These are phyloP conservation scores for Tilletia indica DNA, from an alignment of 1,284 basidiomycete genomes.

Conservation along the genomic window DNA sequence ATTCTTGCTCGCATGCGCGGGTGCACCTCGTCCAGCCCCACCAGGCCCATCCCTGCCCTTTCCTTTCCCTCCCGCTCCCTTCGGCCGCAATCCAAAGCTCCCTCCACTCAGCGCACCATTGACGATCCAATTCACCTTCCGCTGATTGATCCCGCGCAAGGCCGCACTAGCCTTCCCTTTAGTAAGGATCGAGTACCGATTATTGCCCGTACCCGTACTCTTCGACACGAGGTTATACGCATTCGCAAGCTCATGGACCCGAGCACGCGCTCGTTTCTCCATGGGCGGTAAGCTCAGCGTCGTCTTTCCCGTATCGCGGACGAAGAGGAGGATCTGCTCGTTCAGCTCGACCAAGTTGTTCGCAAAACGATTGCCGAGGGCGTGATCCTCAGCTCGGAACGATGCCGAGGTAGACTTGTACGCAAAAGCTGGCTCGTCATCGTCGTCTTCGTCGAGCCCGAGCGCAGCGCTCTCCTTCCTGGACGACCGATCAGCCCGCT, in stretches of 20 bases:
- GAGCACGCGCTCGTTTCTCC: slow-evolving; percentile 51
- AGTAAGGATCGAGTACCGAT: slow-evolving; percentile 50
- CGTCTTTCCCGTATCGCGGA: slow-evolving; percentile 32
- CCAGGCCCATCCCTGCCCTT: slow-evolving; percentile 18
- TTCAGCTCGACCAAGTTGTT: slow-evolving; percentile 43
- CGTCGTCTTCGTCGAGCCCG: slow-evolving; percentile 19
- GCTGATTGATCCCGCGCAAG: slow-evolving; percentile 30
- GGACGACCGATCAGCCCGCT: slow-evolving; percentile 25
- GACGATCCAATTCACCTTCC: slow-evolving; percentile 37
- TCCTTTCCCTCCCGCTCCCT: slow-evolving; percentile 11
- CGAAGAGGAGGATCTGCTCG: slow-evolving; percentile 44
- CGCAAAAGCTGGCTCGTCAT: slow-evolving; percentile 2
- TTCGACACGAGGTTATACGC: slow-evolving; percentile 47
- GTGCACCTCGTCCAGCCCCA: slow-evolving; percentile 23
- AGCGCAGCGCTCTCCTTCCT: slow-evolving; percentile 15
- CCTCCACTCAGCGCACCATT: slow-evolving; percentile 31
- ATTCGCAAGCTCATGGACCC: slow-evolving; percentile 50
- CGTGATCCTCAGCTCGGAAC: slow-evolving; percentile 26
- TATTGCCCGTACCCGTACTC: slow-evolving; percentile 39
- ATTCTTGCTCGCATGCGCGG: slow-evolving; percentile 38
- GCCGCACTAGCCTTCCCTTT: slow-evolving; percentile 41
- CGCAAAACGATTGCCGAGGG: slow-evolving; percentile 16
- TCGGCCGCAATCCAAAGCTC: slow-evolving; percentile 32
- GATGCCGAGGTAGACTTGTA: slow-evolving; percentile 1
- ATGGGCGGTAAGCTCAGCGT: slow-evolving; percentile 52